phyloP scores from a whole-genome alignment of 2,329 filamentous ascomycete species.

The Fusarium verticillioides region DNA sequence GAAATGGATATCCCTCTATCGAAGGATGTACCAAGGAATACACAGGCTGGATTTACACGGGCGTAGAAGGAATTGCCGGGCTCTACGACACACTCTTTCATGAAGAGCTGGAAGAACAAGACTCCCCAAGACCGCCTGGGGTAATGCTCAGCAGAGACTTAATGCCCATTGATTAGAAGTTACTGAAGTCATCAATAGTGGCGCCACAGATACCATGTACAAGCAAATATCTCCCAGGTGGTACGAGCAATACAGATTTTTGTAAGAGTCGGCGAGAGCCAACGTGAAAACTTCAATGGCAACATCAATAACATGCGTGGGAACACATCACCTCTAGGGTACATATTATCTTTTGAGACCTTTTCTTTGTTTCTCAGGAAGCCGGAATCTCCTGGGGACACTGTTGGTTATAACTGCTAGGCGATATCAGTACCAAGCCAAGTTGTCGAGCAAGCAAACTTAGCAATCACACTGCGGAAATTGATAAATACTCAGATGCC shows the following conservation, averaged over 20 bases:
- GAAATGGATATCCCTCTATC: background rate
- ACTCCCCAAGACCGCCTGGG: background rate
- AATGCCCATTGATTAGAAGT: background rate
- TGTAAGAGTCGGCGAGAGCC: background rate
- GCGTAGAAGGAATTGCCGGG: background rate
- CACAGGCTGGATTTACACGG: conserved; percentile 14
- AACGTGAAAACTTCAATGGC: background rate
- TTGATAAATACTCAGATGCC: background rate
- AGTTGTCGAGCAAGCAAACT: background rate
- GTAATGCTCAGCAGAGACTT: background rate
- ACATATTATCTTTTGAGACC: background rate
- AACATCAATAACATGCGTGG: background rate
- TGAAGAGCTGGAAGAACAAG: background rate
- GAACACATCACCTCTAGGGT: background rate
- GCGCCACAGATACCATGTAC: background rate
- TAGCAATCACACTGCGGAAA: no score
- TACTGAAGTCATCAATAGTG: background rate
- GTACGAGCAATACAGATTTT: background rate
- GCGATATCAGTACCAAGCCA: background rate
- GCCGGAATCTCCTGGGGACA: background rate
- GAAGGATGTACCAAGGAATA: background rate
- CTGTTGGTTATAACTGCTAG: background rate
- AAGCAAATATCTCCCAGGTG: background rate
- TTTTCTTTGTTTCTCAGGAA: background rate
- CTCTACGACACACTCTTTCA: background rate